Base-by-base conservation (phyloP, 2,329 filamentous ascomycete genomes). In the Macroventuria anomochaeta region DNA sequence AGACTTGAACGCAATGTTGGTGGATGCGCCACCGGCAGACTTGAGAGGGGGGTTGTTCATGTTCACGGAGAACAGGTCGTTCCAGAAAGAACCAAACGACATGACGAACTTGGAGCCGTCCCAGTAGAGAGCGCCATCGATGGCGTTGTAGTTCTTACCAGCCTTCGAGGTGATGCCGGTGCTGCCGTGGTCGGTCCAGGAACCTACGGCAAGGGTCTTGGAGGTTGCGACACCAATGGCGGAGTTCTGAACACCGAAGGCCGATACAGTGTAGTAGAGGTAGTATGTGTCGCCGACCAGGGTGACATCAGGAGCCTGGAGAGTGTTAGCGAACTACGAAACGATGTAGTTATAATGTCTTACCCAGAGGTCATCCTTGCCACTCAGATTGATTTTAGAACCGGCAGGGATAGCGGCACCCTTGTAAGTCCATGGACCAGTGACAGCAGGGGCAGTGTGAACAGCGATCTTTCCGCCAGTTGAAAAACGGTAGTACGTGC, bases 11-110 rank as follows among this genome's bases (percentile, higher is more conserved):
- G 81, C 79, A 43, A 88, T 72, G 44, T 85, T 79, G 52, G 77
- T 73, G 29, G 63, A 18, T 0, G 80, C 71, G 10, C 71, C 64
- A 1, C 67, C 65, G 0, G 68, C 62, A 2, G 65, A 60, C 31
- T 65, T 70, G 2, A 67, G 65, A 5, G 75, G 75, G 1, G 67
- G 69, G 49, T 67, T 66, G 26, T 56, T 40, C 70, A 89, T 80
- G 29, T 76, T 67, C 1, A 84, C 83, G 65, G 85, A 83, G 74
- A 84, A 88, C 53, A 90, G 79, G 64, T 86, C 82, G 6, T 75
- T 71, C 86, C 86, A 91, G 79, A 88, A 90, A 11, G 84, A 88
- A 20, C 87, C 88, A 58, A 89, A 90, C 55, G 79, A 84, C 67
- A 85, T 74, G 46, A 80, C 77, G 49, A 80, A 81, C 13, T 77